These are phyloP conservation scores for Entonaema liquescens DNA, from an alignment of 495 filamentous ascomycete genomes.

Conservation along the genomic window DNA sequence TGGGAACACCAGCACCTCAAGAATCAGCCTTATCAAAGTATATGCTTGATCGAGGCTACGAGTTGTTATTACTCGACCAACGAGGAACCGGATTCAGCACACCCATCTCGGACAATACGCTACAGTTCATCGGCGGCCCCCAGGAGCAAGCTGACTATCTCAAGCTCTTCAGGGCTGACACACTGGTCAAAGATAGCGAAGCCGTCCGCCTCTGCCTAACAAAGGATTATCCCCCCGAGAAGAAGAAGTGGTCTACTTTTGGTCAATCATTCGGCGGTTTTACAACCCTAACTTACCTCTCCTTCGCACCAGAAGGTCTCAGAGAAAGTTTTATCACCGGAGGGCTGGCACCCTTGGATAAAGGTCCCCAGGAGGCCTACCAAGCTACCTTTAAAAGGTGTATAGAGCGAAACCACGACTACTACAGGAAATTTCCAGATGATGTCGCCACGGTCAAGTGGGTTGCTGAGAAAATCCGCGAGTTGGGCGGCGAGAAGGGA, in stretches of 20 bases:
- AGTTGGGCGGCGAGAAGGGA: slow-evolving; percentile 54
- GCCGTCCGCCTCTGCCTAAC: slow-evolving; percentile 80
- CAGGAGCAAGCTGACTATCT: slow-evolving; percentile 78
- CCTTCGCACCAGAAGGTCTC: slow-evolving; percentile 77
- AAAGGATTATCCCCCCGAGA: slow-evolving; percentile 69
- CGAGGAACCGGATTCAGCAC: slow-evolving; percentile 87
- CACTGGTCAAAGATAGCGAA: slow-evolving; percentile 87
- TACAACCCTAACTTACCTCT: slow-evolving; percentile 81
- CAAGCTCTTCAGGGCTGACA: slow-evolving; percentile 88
- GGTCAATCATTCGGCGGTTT: slow-evolving; percentile 96
- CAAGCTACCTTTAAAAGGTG: slow-evolving; percentile 71
- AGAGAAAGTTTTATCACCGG: slow-evolving; percentile 84
- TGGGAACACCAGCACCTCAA: slow-evolving; percentile 77
- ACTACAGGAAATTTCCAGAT: slow-evolving; percentile 86
- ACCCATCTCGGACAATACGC: slow-evolving; percentile 74
- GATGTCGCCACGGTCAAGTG: slow-evolving; percentile 76
- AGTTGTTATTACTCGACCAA: slow-evolving; percentile 86
- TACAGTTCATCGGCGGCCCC: slow-evolving; percentile 70
- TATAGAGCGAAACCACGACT: slow-evolving; percentile 69
- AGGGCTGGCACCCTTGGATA: slow-evolving; percentile 79
- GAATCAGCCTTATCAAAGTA: slow-evolving; percentile 69
- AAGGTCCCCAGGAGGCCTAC: slow-evolving; percentile 79
- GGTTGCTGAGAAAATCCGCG: slow-evolving; percentile 68
- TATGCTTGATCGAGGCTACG: slow-evolving; percentile 83
- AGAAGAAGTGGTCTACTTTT: slow-evolving; percentile 81